Conservation (phyloP, 495 filamentous ascomycete species). For the Penicillium dipodomyicola region DNA sequence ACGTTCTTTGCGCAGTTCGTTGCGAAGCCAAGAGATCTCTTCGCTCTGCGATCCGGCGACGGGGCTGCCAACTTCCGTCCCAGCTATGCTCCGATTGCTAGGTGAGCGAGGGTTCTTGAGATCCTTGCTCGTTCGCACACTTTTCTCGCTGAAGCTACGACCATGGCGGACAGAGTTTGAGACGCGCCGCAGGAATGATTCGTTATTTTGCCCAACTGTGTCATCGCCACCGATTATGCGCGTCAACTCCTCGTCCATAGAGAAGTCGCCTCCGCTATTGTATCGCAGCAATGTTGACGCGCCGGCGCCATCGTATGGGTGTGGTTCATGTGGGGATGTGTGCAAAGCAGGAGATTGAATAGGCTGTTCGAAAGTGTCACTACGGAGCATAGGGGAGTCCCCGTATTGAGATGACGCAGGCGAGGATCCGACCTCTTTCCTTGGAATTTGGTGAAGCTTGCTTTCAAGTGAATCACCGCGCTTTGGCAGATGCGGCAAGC, state of each 20-base stretch:
- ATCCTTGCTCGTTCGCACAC: constrained; percentile 46
- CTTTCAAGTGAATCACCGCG: constrained; percentile 58
- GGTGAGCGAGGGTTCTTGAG: constrained; percentile 71
- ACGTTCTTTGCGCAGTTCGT: constrained; percentile 75
- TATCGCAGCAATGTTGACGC: constrained; percentile 74
- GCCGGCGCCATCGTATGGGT: constrained; percentile 35
- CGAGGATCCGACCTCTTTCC: constrained; percentile 38
- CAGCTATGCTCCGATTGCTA: constrained; percentile 60
- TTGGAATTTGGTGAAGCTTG: constrained; percentile 32
- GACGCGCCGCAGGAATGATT: constrained; percentile 78
- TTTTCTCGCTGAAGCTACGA: constrained; percentile 80
- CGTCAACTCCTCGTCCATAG: constrained; percentile 87
- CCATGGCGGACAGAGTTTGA: constrained; percentile 92
- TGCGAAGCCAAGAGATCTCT: constrained; percentile 68
- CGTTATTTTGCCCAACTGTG: constrained; percentile 40
- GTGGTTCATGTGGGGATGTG: constrained; percentile 42
- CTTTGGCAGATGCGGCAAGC: constrained; percentile 44
- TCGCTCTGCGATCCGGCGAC: constrained; percentile 64
- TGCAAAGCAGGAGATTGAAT: constrained; percentile 47
- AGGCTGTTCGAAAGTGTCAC: constrained; percentile 44
- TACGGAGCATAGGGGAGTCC: constrained; percentile 56
- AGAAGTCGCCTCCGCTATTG: constrained; percentile 72
- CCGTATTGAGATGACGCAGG: constrained; percentile 27
- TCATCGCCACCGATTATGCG: constrained; percentile 73
- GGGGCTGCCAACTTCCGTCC: constrained; percentile 72